Evolutionary conservation across 164 flowering plant species (phyloP).

Genomic region (Stephania japonica): DNA sequence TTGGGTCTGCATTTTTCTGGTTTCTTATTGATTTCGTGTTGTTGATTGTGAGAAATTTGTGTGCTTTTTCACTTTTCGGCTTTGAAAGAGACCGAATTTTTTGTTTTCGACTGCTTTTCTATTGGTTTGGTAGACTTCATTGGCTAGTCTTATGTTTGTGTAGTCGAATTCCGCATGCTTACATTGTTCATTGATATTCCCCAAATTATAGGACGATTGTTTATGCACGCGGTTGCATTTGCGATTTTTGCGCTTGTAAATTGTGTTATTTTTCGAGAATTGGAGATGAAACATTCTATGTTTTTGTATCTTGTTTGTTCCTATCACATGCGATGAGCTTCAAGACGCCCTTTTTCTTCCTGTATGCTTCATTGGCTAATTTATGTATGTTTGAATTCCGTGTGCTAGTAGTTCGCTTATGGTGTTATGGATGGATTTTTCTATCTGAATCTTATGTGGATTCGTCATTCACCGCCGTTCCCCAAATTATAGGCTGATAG

Average conservation of each 20-base stretch:
- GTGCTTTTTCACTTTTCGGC: not conserved
- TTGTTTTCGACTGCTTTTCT: not conserved
- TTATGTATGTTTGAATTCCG: not conserved
- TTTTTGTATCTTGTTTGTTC: not conserved
- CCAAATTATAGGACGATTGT: not conserved
- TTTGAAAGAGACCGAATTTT: not conserved
- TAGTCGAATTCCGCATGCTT: not conserved
- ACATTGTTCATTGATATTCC: not conserved
- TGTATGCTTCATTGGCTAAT: not conserved
- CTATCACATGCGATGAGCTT: too few species aligned
- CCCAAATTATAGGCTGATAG: too few species aligned
- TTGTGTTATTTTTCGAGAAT: not conserved
- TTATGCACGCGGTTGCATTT: not conserved
- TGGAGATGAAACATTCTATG: not conserved
- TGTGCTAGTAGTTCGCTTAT: too few species aligned
- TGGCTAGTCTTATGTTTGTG: not conserved
- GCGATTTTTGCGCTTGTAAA: not conserved
- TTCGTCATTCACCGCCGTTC: too few species aligned
- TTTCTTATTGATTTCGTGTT: conserved; percentile 1
- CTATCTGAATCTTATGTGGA: too few species aligned
- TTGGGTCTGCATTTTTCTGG: conserved; percentile 16
- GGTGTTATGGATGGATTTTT: too few species aligned
- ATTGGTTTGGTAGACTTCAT: not conserved
- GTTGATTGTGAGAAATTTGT: not conserved
- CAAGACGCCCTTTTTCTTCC: too few species aligned